Percentiles rank a stretch among this genome's conserved stretches.
Evolutionary conservation across 352 stramenopile genomes (phyloP).

Genomic region (Globisporangium viniferum): DNA sequence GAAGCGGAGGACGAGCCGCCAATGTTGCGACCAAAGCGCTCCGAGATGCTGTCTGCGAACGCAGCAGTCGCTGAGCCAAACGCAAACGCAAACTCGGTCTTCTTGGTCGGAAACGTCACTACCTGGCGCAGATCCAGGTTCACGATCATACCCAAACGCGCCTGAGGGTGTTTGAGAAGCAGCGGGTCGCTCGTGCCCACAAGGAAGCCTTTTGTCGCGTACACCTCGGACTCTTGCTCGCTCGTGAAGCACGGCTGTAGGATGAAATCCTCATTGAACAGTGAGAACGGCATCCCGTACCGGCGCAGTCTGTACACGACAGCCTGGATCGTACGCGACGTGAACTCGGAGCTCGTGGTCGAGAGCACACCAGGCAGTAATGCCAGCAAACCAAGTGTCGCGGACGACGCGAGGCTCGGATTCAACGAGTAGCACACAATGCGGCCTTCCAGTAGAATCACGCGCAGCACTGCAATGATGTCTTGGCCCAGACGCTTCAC

Average conservation of each 20-base stretch:
- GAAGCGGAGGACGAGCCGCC: not conserved
- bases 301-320: constrained; percentile 37
- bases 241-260: constrained; percentile 52
- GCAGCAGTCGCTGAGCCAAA: constrained; percentile 41
- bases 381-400: constrained; percentile 48
- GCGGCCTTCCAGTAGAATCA: constrained; percentile 71
- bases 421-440: constrained; percentile 74
- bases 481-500: constrained; percentile 51
- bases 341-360: constrained; percentile 27
- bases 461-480: constrained; percentile 60
- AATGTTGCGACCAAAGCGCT: constrained; percentile 27
- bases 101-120: constrained; percentile 46
- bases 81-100: constrained; percentile 46
- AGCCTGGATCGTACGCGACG: constrained; percentile 38
- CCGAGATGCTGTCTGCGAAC: constrained; percentile 28
- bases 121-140: constrained; percentile 57
- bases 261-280: constrained; percentile 35
- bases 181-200: constrained; percentile 53
- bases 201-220: constrained; percentile 38
- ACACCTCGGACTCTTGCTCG: constrained; percentile 26
- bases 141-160: constrained; percentile 54
- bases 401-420: constrained; percentile 44
- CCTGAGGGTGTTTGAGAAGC: constrained; percentile 44
- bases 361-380: constrained; percentile 48
- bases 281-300: constrained; percentile 42